Evolutionary conservation across 441 rosid genomes (phyloP).

Genomic region (Viola pubescens): DNA sequence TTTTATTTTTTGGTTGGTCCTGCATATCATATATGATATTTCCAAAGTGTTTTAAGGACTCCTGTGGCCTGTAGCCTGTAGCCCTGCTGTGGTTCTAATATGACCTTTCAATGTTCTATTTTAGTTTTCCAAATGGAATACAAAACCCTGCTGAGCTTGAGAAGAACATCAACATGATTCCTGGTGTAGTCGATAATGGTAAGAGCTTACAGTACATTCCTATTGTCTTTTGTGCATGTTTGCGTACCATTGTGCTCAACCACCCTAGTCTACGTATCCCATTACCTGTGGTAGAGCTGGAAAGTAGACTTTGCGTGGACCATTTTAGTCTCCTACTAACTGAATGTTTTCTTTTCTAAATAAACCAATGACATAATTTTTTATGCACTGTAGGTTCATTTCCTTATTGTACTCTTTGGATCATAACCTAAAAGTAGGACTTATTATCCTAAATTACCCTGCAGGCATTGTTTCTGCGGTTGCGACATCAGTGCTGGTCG

Average conservation of each 20-base stretch:
- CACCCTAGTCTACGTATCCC: too few relatives aligned
- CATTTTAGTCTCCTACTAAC: too few relatives aligned
- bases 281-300: too few relatives aligned
- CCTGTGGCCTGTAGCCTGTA: neutral
- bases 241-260: neutral
- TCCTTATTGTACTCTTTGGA: neutral
- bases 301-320: too few relatives aligned
- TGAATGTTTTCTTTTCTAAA: too few relatives aligned
- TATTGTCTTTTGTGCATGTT: neutral
- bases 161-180: constrained; percentile 11
- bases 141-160: constrained; percentile 10
- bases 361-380: neutral
- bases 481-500: neutral
- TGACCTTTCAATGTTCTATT: neutral
- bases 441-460: neutral
- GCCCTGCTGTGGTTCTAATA: neutral
- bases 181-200: constrained; percentile 11
- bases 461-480: constrained; percentile 6
- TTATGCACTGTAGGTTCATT: neutral
- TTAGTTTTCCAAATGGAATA: constrained; percentile 9
- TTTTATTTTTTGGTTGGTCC: too few relatives aligned
- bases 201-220: neutral
- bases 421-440: neutral
- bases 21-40: neutral
- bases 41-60: neutral